Base-by-base conservation (phyloP, 108 stramenopile species). In the Parietichytrium sp. region DNA sequence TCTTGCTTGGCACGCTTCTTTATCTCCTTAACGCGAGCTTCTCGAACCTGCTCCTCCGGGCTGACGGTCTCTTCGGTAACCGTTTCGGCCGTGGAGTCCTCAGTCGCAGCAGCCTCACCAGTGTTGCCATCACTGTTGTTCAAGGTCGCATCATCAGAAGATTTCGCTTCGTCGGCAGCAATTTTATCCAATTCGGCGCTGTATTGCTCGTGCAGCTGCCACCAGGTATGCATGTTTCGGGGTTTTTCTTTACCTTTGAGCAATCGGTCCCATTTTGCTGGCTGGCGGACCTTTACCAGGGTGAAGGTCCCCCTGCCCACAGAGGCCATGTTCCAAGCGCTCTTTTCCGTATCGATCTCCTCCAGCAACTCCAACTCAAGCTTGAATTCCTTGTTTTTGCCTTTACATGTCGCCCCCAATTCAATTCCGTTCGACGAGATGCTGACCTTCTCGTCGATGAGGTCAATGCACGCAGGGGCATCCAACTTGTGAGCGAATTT, bases 401-500 rank as follows among this genome's bases (percentile, higher is more conserved):
- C 38, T 27, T 29, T 29, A 20, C 78, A 50, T 27, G 50, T 25
- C 26, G 81, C 81, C 3, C 29, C 38, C 4, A 82, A 52, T 8
- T 31, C 33, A 12, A 85, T 16, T 23, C 33, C 26, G 1, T 36
- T 27, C n/a, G 4, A n/a, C 26, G 29, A 3, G 29, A 85, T 49
- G 26, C 6, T 8, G 23, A 82, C 36, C 18, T 48, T 29, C 25
- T 86, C 84, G 4, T 79, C 27, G 27, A 47, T 45, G n/a, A 80
- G 36, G 15, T 82, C 83, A 2, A 86, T 61, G 2, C 84, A 84
- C 27, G 85, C 85, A 10, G 85, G 85, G 4, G 85, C 84, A 33
- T 87, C 86, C 16, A 79, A 47, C 83, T 87, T 87, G 79, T 85
- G 85, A 25, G 85, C 79, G 55, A 87, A 85, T 77, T 87, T 87